Evolutionary conservation across 306 rosid genomes (phyloP).

Genomic region (barrel medic (Medicago truncatula)): MtrunA17r5.0-ANR NC_053049.1:41599001-41599500

Average conservation of each 20-base stretch:
- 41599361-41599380: slow-evolving; percentile 53
- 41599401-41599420: slow-evolving; percentile 56
- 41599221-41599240: slow-evolving; percentile 69
- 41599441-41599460: background rate
- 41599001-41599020: slow-evolving; percentile 68
- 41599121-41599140: slow-evolving; percentile 72
- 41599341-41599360: slow-evolving; percentile 74
- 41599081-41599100: background rate
- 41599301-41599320: slow-evolving; percentile 58
- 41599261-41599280: slow-evolving; percentile 60
- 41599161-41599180: slow-evolving; percentile 56
- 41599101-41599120: slow-evolving; percentile 48
- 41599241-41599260: slow-evolving; percentile 71
- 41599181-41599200: slow-evolving; percentile 60
- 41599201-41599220: slow-evolving; percentile 75
- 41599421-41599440: slow-evolving; percentile 68
- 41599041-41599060: slow-evolving; percentile 33
- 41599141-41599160: slow-evolving; percentile 66
- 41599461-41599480: slow-evolving; percentile 36
- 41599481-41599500: slow-evolving; percentile 77
- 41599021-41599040: slow-evolving; percentile 75
- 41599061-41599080: slow-evolving; percentile 32
- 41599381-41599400: slow-evolving; percentile 57
- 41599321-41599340: slow-evolving; percentile 80
- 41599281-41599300: background rate